These are phyloP conservation scores for Thalassiosira livingstoniorum DNA, from an alignment of 352 stramenopile species.

Conservation along the genomic window DNA sequence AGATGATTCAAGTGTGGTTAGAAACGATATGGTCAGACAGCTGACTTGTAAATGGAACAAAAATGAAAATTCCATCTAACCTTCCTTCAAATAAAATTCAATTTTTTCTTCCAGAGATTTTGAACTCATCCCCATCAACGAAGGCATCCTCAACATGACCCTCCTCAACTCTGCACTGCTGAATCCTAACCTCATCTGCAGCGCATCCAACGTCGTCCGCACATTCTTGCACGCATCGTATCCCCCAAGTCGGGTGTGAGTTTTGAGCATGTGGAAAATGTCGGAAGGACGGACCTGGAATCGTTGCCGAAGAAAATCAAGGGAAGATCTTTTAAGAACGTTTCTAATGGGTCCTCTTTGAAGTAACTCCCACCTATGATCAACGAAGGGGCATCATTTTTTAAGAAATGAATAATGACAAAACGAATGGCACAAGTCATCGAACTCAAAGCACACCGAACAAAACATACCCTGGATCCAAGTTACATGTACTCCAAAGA, in stretches of 20 bases:
- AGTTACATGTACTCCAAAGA: constrained; percentile 53
- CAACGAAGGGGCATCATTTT: too few relatives aligned
- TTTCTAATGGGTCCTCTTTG: constrained; percentile 40
- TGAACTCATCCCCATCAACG: constrained; percentile 63
- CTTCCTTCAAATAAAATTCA: constrained; percentile 40
- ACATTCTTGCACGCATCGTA: constrained; percentile 61
- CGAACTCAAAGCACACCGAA: too few relatives aligned
- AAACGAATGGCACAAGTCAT: too few relatives aligned
- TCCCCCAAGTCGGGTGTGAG: constrained; percentile 56
- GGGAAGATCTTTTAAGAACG: constrained; percentile 35
- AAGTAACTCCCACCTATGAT: constrained; percentile 63
- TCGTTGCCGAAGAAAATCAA: constrained; percentile 66
- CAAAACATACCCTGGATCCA: too few relatives aligned
- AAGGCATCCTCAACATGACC: constrained; percentile 69
- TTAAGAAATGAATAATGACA: too few relatives aligned
- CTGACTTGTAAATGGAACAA: background rate
- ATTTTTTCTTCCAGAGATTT: background rate
- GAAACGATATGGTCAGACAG: constrained; percentile 3
- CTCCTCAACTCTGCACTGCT: constrained; percentile 51
- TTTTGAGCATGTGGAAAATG: constrained; percentile 67
- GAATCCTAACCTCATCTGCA: constrained; percentile 59
- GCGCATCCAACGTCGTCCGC: constrained; percentile 47
- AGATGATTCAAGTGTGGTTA: constrained; percentile 1
- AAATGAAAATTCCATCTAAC: constrained; percentile 41
- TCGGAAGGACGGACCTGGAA: constrained; percentile 59